Conservation (phyloP, 2,329 filamentous ascomycete species). For the Aspergillus candidus region DNA sequence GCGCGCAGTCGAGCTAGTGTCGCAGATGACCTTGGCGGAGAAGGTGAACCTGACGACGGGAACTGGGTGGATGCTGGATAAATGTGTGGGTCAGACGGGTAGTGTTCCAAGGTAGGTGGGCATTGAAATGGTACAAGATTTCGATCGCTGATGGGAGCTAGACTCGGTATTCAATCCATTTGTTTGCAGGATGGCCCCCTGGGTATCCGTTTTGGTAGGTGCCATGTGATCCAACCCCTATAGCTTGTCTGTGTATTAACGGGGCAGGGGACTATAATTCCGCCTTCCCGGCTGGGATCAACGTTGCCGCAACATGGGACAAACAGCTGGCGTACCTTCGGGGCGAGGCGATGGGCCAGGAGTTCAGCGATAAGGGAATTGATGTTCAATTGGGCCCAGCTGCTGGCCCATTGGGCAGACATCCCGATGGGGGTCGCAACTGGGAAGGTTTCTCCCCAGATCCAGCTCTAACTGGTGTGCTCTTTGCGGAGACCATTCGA, state of each 20-base stretch:
- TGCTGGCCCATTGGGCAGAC: slow-evolving; percentile 64
- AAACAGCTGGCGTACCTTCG: slow-evolving; percentile 62
- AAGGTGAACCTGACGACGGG: slow-evolving; percentile 96
- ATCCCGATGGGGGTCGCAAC: slow-evolving; percentile 62
- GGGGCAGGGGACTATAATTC: slow-evolving; percentile 65
- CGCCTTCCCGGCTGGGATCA: slow-evolving; percentile 72
- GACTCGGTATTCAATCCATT: slow-evolving; percentile 58
- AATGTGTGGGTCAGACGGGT: slow-evolving; percentile 68
- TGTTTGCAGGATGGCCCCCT: slow-evolving; percentile 84
- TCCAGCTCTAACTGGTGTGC: slow-evolving; percentile 66
- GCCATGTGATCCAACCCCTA: neutral
- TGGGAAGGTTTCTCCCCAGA: slow-evolving; percentile 66
- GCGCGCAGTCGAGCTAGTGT: slow-evolving; percentile 72
- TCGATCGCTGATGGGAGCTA: slow-evolving; percentile 5
- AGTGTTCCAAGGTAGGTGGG: slow-evolving; percentile 36
- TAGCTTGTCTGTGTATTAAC: neutral
- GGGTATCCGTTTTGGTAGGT: slow-evolving; percentile 62
- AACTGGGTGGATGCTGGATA: slow-evolving; percentile 67
- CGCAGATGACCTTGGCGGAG: slow-evolving; percentile 73
- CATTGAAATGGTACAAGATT: slow-evolving; percentile 8
- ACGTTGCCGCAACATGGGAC: slow-evolving; percentile 78
- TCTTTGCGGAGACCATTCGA: slow-evolving; percentile 65
- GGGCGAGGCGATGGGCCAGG: slow-evolving; percentile 66
- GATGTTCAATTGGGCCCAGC: slow-evolving; percentile 73
- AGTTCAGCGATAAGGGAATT: slow-evolving; percentile 68